phyloP scores from a whole-genome alignment of 306 rosid genomes.

The Ammopiptanthus mongolicus region DNA sequence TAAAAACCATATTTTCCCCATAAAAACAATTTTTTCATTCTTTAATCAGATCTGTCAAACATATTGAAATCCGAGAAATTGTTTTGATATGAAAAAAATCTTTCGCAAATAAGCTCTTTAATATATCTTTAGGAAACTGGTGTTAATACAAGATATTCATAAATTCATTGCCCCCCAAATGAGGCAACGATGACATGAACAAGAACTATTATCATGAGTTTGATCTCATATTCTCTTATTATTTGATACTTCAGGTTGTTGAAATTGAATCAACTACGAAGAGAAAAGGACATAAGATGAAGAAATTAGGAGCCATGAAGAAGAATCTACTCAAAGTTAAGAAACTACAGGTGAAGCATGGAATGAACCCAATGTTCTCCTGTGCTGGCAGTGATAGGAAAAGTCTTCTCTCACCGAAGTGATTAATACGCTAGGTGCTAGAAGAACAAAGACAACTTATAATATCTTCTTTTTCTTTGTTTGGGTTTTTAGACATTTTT shows the following conservation, averaged over 20 bases:
- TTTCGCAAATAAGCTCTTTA: too few species aligned
- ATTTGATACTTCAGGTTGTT: constrained; percentile 26
- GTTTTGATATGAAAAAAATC: too few species aligned
- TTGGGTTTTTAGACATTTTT: background rate
- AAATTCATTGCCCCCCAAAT: background rate
- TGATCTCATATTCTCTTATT: background rate
- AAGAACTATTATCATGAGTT: background rate
- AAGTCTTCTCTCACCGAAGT: constrained; percentile 13
- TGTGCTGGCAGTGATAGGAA: constrained; percentile 34
- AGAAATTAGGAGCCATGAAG: constrained; percentile 37
- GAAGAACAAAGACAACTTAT: background rate
- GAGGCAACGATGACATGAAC: background rate
- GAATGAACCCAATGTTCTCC: constrained; percentile 21
- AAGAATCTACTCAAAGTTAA: constrained; percentile 42
- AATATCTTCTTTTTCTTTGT: background rate
- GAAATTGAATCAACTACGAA: constrained; percentile 10
- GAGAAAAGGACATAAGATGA: constrained; percentile 29
- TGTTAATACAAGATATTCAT: too few species aligned
- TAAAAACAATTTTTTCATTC: too few species aligned
- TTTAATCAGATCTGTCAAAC: too few species aligned
- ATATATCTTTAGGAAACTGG: too few species aligned
- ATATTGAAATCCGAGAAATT: too few species aligned
- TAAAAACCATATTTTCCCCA: too few species aligned
- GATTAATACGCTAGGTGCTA: background rate
- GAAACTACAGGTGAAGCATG: constrained; percentile 16